phyloP scores from a whole-genome alignment of 805 yeast genomes.

The Candida khao-thaluensis region DNA sequence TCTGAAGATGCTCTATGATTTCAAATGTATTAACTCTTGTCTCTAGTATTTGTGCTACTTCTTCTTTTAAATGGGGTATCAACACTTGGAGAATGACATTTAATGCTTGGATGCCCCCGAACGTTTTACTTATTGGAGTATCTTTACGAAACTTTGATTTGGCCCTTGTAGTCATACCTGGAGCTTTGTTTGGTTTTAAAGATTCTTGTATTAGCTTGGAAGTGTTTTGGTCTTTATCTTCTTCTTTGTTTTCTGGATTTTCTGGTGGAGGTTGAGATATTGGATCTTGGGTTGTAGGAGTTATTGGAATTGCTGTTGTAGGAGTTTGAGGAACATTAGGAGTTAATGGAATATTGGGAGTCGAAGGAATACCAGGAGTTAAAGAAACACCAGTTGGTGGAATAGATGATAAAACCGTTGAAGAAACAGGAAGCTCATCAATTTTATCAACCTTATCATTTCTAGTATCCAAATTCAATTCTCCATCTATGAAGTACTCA shows the following conservation, averaged over 20 bases:
- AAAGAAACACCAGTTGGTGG: not conserved
- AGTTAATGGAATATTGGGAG: not conserved
- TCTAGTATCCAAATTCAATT: constrained; percentile 13
- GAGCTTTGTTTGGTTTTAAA: constrained; percentile 50
- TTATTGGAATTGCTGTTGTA: no score
- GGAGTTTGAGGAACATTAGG: no score
- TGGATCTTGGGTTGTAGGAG: not conserved
- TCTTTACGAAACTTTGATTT: constrained; percentile 52
- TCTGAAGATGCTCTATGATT: constrained; percentile 37
- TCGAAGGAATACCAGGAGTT: not conserved
- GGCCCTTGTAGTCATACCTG: constrained; percentile 61
- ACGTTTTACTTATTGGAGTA: constrained; percentile 47
- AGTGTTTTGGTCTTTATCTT: constrained; percentile 12
- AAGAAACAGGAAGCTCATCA: not conserved
- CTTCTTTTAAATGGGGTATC: constrained; percentile 35
- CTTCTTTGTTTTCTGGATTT: no score
- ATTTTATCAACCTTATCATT: not conserved
- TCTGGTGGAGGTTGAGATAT: not conserved
- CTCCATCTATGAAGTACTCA: constrained; percentile 23
- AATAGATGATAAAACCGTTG: not conserved
- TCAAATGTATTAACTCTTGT: constrained; percentile 24
- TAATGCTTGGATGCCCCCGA: constrained; percentile 59
- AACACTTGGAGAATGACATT: constrained; percentile 39
- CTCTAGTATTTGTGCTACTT: constrained; percentile 27
- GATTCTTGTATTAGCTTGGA: constrained; percentile 33